phyloP scores from a whole-genome alignment of 2,329 filamentous ascomycete species.

The Xylaria polymorpha region DNA sequence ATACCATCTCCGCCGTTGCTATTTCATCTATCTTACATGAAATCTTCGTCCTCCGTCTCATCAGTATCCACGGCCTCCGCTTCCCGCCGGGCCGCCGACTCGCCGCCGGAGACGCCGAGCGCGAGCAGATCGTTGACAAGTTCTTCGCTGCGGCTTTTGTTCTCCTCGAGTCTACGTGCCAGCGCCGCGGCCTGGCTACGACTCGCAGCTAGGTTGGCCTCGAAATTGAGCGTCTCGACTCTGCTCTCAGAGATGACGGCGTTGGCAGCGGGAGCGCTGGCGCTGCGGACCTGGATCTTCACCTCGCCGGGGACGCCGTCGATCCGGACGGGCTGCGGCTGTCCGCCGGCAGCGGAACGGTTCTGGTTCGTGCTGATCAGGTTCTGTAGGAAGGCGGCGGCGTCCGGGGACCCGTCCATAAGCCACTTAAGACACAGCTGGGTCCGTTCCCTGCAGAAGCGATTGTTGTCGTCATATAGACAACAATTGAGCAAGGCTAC shows the following conservation, averaged over 20 bases:
- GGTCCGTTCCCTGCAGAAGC: conserved; percentile 91
- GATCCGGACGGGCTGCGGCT: conserved; percentile 60
- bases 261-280: conserved; percentile 46
- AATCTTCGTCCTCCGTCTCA: conserved; percentile 50
- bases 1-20: neutral
- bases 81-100: conserved; percentile 28
- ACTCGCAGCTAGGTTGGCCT: conserved; percentile 30
- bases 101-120: conserved; percentile 41
- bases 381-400: conserved; percentile 76
- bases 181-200: conserved; percentile 35
- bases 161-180: conserved; percentile 42
- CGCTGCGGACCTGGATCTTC: conserved; percentile 62
- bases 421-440: conserved; percentile 89
- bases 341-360: conserved; percentile 28
- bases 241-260: conserved; percentile 9
- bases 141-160: conserved; percentile 49
- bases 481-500: conserved; percentile 91
- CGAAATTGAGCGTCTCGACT: conserved; percentile 32
- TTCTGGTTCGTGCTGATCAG: conserved; percentile 58
- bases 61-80: conserved; percentile 43
- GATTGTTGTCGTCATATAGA: conserved; percentile 90
- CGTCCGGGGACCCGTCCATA: conserved; percentile 78
- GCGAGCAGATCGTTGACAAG: conserved; percentile 51
- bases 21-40: conserved; percentile 40
- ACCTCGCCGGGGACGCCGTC: conserved; percentile 69